phyloP scores from a whole-genome alignment of 495 filamentous ascomycete species.

The Tetracladium setigerum region DNA sequence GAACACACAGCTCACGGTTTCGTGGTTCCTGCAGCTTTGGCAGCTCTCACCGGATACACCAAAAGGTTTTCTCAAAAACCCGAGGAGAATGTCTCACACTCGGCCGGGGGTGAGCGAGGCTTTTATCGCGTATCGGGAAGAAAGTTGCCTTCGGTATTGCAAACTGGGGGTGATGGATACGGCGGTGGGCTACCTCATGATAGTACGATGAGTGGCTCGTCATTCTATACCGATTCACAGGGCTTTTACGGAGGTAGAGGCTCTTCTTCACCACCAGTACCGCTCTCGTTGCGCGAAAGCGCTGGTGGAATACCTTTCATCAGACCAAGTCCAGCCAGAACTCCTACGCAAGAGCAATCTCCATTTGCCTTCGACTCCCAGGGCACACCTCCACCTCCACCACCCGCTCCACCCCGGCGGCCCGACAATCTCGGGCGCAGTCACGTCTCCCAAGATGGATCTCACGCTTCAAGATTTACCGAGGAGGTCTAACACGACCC shows the following conservation, averaged over 20 bases:
- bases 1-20: slow-evolving; percentile 37
- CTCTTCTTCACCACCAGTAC: not conserved
- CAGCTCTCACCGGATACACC: slow-evolving; percentile 32
- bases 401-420: slow-evolving; percentile 23
- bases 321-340: slow-evolving; percentile 25
- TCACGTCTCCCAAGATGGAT: slow-evolving; percentile 37
- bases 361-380: slow-evolving; percentile 27
- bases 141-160: slow-evolving; percentile 64
- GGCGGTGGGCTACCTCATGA: slow-evolving; percentile 33
- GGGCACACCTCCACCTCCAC: slow-evolving; percentile 7
- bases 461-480: slow-evolving; percentile 41
- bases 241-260: slow-evolving; percentile 31
- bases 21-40: slow-evolving; percentile 48
- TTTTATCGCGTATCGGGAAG: slow-evolving; percentile 57
- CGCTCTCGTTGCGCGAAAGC: not conserved
- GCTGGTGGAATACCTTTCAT: slow-evolving; percentile 16
- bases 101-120: slow-evolving; percentile 40
- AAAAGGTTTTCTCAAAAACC: slow-evolving; percentile 39
- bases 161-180: slow-evolving; percentile 63
- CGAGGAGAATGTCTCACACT: slow-evolving; percentile 27
- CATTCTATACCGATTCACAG: slow-evolving; percentile 42
- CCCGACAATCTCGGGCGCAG: slow-evolving; percentile 36
- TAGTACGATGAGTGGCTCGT: slow-evolving; percentile 36
- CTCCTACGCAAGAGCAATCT: slow-evolving; percentile 29
- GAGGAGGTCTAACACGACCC: slow-evolving; percentile 39